Conservation (phyloP, 2,329 filamentous ascomycete species). For the Colletotrichum acutatum region DNA sequence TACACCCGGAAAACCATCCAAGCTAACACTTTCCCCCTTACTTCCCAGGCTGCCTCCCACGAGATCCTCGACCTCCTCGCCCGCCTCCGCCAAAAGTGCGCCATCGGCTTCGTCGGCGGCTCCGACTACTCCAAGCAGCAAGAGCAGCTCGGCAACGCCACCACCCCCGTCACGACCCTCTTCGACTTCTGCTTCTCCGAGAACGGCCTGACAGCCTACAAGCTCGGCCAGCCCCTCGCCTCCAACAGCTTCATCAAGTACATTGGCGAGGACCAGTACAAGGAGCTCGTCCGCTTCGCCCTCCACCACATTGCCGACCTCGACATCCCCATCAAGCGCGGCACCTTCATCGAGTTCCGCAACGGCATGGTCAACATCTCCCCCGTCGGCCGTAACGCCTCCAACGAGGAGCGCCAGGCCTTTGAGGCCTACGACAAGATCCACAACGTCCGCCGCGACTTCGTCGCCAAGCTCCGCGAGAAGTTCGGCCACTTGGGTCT, state of each 20-base stretch:
- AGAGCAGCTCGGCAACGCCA: constrained; percentile 83
- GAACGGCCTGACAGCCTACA: constrained; percentile 93
- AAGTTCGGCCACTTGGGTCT: constrained; percentile 86
- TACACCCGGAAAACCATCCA: not conserved
- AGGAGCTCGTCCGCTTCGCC: constrained; percentile 79
- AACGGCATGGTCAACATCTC: constrained; percentile 93
- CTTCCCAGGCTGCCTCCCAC: constrained; percentile 70
- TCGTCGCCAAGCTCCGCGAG: constrained; percentile 82
- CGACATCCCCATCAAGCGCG: constrained; percentile 84
- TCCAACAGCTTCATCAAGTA: constrained; percentile 90
- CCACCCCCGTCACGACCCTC: constrained; percentile 78
- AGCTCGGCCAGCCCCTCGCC: constrained; percentile 79
- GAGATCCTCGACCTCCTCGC: constrained; percentile 88
- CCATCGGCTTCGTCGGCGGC: constrained; percentile 93
- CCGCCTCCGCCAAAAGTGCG: constrained; percentile 84
- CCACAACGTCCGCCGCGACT: constrained; percentile 78
- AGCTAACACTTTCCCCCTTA: constrained; percentile 13
- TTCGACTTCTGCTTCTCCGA: constrained; percentile 99
- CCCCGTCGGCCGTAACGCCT: constrained; percentile 88
- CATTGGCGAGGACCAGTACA: constrained; percentile 87
- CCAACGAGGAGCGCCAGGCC: constrained; percentile 79
- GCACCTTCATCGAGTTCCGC: constrained; percentile 88
- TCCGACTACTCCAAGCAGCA: constrained; percentile 94
- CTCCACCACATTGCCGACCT: constrained; percentile 87
- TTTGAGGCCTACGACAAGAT: constrained; percentile 85